Percentiles rank a stretch among this genome's conserved stretches.
Conservation (phyloP, 2,329 filamentous ascomycete genomes). For the Emmonsiellopsis sp. region DNA sequence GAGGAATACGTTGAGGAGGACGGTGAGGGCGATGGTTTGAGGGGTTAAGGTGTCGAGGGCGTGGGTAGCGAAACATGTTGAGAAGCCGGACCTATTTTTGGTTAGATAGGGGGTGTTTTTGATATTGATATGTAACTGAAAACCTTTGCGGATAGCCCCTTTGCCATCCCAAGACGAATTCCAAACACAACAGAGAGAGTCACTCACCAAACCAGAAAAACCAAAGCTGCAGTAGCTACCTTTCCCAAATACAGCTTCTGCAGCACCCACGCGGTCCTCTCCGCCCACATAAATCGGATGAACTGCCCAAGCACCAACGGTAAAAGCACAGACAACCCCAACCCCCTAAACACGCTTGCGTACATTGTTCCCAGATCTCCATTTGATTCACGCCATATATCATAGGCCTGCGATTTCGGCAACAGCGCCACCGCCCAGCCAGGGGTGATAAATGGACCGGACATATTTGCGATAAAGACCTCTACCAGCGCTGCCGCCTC, state of each 20-base stretch:
- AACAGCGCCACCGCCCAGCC: constrained; percentile 51
- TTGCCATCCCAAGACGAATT: background rate
- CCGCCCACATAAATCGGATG: constrained; percentile 48
- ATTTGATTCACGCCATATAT: constrained; percentile 36
- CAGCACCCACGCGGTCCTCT: constrained; percentile 31
- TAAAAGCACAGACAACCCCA: constrained; percentile 58
- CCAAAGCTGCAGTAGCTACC: constrained; percentile 34
- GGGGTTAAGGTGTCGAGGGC: constrained; percentile 51
- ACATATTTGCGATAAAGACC: constrained; percentile 60
- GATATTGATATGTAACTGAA: background rate
- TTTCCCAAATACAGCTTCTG: constrained; percentile 46
- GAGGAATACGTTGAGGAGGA: constrained; percentile 59
- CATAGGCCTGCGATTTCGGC: constrained; percentile 30
- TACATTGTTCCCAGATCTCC: constrained; percentile 55
- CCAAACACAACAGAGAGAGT: too few relatives aligned
- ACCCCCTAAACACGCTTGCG: constrained; percentile 56
- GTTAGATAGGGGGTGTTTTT: background rate
- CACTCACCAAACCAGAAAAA: constrained; percentile 48
- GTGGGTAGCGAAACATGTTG: constrained; percentile 49
- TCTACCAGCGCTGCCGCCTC: constrained; percentile 58
- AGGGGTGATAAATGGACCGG: constrained; percentile 60
- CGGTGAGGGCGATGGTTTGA: constrained; percentile 55
- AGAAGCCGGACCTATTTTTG: constrained; percentile 27
- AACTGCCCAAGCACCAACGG: constrained; percentile 56
- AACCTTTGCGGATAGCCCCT: background rate